Evolutionary conservation across 345 rosid genomes (phyloP).

Genomic region (Melaleuca quinquenervia): DNA sequence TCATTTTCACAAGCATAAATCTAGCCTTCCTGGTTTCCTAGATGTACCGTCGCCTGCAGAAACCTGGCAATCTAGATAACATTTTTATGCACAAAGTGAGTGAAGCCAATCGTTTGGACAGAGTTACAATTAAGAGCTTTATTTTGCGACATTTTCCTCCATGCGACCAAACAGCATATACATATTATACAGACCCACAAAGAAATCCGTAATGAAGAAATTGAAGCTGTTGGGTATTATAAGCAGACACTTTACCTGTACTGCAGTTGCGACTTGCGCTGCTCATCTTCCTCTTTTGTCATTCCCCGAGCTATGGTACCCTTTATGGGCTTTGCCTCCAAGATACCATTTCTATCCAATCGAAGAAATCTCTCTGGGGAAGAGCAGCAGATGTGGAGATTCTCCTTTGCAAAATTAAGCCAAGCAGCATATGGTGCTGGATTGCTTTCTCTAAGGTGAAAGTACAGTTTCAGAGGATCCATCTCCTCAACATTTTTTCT

Average conservation of each 20-base stretch:
- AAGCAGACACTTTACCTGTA: constrained; percentile 37
- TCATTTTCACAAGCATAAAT: neutral
- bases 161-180: neutral
- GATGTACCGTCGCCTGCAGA: neutral
- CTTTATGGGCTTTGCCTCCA: constrained; percentile 89
- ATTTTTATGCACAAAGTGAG: neutral
- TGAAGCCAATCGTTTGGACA: neutral
- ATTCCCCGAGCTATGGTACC: constrained; percentile 87
- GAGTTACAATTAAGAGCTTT: neutral
- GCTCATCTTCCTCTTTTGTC: constrained; percentile 60
- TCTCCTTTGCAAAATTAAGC: constrained; percentile 68
- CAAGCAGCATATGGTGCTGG: constrained; percentile 95
- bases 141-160: neutral
- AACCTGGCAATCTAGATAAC: neutral
- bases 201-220: neutral
- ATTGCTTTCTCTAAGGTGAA: constrained; percentile 71
- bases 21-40: neutral
- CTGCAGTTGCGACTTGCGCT: constrained; percentile 51
- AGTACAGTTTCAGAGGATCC: constrained; percentile 71
- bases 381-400: constrained; percentile 68
- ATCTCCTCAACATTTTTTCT: constrained; percentile 37
- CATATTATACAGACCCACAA: neutral
- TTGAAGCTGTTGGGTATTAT: neutral
- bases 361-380: constrained; percentile 92
- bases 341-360: constrained; percentile 50